Evolutionary conservation across 768 basidiomycete genomes (phyloP).

Genomic region (Psilocybe cubensis): DNA sequence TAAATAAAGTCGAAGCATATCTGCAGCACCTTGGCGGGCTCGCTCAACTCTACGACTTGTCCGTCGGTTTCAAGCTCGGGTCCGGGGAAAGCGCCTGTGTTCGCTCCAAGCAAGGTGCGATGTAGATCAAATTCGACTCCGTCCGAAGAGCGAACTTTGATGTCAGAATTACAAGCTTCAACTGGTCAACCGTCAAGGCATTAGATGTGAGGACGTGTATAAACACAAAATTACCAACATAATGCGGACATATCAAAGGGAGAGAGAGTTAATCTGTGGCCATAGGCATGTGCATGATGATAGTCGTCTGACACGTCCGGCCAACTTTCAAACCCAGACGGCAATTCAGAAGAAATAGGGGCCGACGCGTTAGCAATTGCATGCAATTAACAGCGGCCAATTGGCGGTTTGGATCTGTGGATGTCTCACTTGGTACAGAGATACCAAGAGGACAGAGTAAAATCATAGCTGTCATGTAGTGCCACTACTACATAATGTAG

Average conservation of each 20-base stretch:
- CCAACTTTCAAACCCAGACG: neutral
- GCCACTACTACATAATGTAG: too few relatives aligned
- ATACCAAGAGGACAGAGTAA: too few relatives aligned
- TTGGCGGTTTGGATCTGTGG: too few relatives aligned
- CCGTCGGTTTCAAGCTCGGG: slow-evolving; percentile 18
- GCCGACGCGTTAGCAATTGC: too few relatives aligned
- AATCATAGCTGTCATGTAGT: too few relatives aligned
- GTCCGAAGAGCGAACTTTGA: slow-evolving; percentile 15
- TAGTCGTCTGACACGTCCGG: neutral
- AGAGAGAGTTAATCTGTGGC: neutral
- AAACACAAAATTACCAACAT: neutral
- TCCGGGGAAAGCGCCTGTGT: slow-evolving; percentile 18
- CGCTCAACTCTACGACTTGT: slow-evolving; percentile 21
- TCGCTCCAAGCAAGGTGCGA: slow-evolving; percentile 13
- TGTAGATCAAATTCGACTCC: slow-evolving; percentile 17
- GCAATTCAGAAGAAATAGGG: too few relatives aligned
- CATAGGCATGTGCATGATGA: neutral
- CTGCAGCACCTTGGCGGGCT: slow-evolving; percentile 23
- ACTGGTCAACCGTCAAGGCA: slow-evolving; percentile 3
- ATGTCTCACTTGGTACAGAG: too few relatives aligned
- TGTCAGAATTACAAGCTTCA: neutral
- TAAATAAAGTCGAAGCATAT: slow-evolving; percentile 32
- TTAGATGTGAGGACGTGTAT: neutral
- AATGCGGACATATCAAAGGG: neutral
- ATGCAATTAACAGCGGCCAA: too few relatives aligned